Evolutionary conservation across 208 protist genomes (phyloP).

Genomic region (Leishmania tarentolae): DNA sequence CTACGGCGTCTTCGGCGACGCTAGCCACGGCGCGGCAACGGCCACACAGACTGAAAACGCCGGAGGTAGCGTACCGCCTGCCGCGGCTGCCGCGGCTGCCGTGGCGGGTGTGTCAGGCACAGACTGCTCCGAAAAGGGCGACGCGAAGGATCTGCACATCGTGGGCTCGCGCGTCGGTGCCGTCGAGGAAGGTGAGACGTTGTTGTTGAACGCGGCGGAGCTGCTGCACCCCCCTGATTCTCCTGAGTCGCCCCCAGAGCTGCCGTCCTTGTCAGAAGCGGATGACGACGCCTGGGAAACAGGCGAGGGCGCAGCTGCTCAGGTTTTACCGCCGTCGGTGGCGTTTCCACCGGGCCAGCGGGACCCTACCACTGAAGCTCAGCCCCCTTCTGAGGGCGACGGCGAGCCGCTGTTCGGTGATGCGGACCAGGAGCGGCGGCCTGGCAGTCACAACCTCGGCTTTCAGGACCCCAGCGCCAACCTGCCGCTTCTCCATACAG

Average conservation of each 20-base stretch:
- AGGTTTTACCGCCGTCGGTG: not conserved
- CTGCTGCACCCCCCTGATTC: constrained; percentile 15
- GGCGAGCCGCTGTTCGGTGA: not conserved
- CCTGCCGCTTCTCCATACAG: constrained; percentile 36
- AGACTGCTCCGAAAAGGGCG: not conserved
- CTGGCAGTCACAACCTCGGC: not conserved
- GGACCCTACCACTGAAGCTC: not conserved
- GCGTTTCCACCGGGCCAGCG: not conserved
- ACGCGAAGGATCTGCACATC: not conserved
- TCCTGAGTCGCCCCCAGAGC: constrained; percentile 2
- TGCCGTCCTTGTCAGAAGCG: not conserved
- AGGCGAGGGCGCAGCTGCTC: not conserved
- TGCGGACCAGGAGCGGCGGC: not conserved
- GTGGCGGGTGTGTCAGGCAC: not conserved
- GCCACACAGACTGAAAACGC: not conserved
- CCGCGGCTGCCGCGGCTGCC: not conserved
- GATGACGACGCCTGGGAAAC: not conserved
- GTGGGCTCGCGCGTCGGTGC: not conserved
- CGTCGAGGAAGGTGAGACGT: not conserved
- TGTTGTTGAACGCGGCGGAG: constrained; percentile 7
- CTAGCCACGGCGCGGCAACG: not conserved
- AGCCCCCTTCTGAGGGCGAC: not conserved
- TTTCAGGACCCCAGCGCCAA: constrained; percentile 2
- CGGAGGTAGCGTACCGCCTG: not conserved
- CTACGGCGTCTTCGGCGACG: constrained; percentile 24